phyloP scores from a whole-genome alignment of 768 basidiomycete genomes.

The Lactarius pseudohatsudake region DNA sequence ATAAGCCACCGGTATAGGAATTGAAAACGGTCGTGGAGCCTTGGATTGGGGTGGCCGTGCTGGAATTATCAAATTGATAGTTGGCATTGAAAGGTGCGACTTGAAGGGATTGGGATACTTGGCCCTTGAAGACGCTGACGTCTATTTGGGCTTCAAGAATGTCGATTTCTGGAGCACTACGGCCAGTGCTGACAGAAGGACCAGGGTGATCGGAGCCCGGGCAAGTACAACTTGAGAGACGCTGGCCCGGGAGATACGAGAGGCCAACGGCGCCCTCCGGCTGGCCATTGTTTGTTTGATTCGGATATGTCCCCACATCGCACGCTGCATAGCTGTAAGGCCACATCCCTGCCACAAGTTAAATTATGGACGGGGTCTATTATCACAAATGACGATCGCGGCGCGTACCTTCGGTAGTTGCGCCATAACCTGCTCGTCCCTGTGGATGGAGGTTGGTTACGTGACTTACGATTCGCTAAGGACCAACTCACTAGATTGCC shows the following conservation, averaged over 20 bases:
- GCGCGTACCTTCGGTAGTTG: slow-evolving; percentile 70
- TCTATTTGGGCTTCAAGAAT: slow-evolving; percentile 83
- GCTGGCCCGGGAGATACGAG: slow-evolving; percentile 84
- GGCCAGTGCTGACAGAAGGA: slow-evolving; percentile 58
- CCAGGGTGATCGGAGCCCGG: slow-evolving; percentile 86
- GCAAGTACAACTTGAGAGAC: slow-evolving; percentile 87
- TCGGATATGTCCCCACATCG: slow-evolving; percentile 83
- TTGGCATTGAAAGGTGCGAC: slow-evolving; percentile 73
- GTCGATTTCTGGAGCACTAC: slow-evolving; percentile 92
- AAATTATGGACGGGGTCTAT: background rate
- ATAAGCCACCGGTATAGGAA: slow-evolving; percentile 64
- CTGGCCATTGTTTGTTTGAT: slow-evolving; percentile 66
- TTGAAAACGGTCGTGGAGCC: slow-evolving; percentile 58
- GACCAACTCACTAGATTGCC: slow-evolving; percentile 53
- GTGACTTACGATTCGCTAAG: slow-evolving; percentile 3
- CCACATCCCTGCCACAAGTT: slow-evolving; percentile 45
- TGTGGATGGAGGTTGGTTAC: slow-evolving; percentile 37
- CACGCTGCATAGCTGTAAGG: slow-evolving; percentile 85
- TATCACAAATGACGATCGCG: background rate
- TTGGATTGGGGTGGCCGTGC: slow-evolving; percentile 54
- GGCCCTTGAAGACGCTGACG: slow-evolving; percentile 46
- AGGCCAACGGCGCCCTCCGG: slow-evolving; percentile 50
- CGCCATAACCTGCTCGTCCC: slow-evolving; percentile 86
- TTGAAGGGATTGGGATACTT: slow-evolving; percentile 82
- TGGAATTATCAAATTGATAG: slow-evolving; percentile 58